phyloP scores from a whole-genome alignment of 2,329 filamentous ascomycete species.

The Aureobasidium sp. region DNA sequence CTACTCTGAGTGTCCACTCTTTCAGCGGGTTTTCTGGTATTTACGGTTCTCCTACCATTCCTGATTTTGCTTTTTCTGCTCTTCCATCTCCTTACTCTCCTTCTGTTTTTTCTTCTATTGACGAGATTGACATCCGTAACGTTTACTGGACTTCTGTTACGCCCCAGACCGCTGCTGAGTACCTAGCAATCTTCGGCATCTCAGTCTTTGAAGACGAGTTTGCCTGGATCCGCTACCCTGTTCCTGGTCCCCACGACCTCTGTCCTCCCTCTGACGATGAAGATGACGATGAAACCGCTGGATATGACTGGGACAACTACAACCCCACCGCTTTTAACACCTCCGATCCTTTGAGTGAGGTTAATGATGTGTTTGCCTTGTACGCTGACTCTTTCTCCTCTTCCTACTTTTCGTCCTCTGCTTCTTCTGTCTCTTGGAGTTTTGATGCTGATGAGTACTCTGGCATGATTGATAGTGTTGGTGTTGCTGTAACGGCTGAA shows the following conservation, averaged over 20 bases:
- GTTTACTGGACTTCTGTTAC: neutral
- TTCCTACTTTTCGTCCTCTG: neutral
- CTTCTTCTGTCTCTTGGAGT: neutral
- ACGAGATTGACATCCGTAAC: neutral
- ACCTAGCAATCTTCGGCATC: neutral
- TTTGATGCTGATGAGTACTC: neutral
- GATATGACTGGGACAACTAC: neutral
- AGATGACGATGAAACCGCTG: neutral
- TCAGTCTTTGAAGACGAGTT: neutral
- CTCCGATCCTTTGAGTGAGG: neutral
- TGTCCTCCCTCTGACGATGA: neutral
- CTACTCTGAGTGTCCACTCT: neutral
- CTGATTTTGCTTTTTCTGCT: neutral
- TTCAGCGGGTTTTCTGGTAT: neutral
- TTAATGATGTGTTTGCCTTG: neutral
- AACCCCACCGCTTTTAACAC: neutral
- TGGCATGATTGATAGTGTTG: neutral
- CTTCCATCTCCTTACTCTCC: neutral
- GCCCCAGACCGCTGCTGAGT: neutral
- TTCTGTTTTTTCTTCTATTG: too few species aligned
- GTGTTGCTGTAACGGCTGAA: neutral
- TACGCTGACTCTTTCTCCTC: neutral
- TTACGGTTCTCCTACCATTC: neutral
- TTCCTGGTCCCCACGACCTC: neutral
- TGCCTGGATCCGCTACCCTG: neutral